Conservation (phyloP, 192 early-diverging fungal species). For the Coemansia sp. region DNA sequence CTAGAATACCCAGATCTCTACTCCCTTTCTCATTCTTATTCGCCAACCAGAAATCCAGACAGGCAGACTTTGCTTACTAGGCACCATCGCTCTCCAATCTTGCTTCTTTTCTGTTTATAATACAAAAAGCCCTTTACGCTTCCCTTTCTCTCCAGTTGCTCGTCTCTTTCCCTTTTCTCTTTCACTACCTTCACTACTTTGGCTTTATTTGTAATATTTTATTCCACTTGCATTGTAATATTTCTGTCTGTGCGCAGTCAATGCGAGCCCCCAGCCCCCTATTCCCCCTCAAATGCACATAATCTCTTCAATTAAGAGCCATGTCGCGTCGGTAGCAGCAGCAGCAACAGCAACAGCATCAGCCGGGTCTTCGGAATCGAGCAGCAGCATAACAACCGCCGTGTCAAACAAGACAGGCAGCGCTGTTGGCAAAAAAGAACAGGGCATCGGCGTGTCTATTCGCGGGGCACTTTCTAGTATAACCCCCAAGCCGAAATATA, state of each 20-base stretch:
- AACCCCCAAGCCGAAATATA: slow-evolving; percentile 17
- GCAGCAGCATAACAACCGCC: slow-evolving; percentile 2
- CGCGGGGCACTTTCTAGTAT: slow-evolving; percentile 13
- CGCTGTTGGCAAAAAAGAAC: background rate
- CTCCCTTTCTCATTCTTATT: background rate
- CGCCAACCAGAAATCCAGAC: background rate
- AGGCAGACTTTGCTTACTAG: background rate
- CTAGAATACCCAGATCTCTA: slow-evolving; percentile 2
- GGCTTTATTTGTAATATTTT: background rate
- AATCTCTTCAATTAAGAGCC: slow-evolving; percentile 32
- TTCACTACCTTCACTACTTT: background rate
- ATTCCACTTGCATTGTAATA: background rate
- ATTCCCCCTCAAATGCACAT: slow-evolving; percentile 19
- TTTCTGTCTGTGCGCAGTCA: slow-evolving; percentile 4
- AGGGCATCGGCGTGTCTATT: background rate
- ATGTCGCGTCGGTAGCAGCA: slow-evolving; percentile 25
- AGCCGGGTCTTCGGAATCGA: slow-evolving; percentile 3
- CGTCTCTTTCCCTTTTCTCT: slow-evolving; percentile 6
- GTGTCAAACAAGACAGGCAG: background rate
- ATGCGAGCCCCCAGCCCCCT: background rate
- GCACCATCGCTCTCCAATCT: background rate
- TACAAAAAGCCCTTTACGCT: background rate
- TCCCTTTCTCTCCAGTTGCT: background rate
- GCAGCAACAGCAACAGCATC: slow-evolving; percentile 5
- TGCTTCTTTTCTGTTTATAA: slow-evolving; percentile 7